phyloP scores from a whole-genome alignment of 306 rosid species.

The Vicia villosa region DNA sequence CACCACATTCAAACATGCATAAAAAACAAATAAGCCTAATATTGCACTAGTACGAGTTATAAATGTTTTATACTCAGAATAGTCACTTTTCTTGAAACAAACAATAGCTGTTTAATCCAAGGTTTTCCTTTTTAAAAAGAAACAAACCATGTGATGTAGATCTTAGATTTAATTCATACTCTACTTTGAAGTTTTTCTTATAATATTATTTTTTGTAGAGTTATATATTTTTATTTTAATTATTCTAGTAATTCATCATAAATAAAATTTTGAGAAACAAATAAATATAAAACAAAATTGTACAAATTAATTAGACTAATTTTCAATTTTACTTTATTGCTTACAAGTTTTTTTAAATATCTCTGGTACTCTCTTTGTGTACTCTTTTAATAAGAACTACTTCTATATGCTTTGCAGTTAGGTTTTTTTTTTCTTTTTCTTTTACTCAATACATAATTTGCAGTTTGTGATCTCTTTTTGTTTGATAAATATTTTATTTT shows the following conservation, averaged over 20 bases:
- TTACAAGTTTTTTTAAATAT: too few species aligned
- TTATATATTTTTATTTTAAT: background rate
- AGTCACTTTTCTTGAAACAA: background rate
- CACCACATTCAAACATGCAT: constrained; percentile 26
- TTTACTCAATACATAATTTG: background rate
- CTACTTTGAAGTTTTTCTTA: background rate
- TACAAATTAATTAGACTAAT: background rate
- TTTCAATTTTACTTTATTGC: background rate
- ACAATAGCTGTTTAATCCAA: background rate
- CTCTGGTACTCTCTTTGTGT: too few species aligned
- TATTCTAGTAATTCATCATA: background rate
- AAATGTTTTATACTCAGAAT: background rate
- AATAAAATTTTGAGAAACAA: background rate
- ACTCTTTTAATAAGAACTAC: too few species aligned
- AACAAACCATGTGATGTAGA: constrained; percentile 1
- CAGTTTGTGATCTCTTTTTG: background rate
- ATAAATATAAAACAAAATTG: background rate
- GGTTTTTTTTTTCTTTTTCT: too few species aligned
- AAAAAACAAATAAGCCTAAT: constrained; percentile 9
- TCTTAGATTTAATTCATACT: constrained; percentile 4
- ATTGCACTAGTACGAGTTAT: background rate
- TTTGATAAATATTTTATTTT: background rate
- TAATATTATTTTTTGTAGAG: background rate
- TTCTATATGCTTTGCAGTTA: too few species aligned
- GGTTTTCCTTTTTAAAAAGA: background rate